Evolutionary conservation across 169 alveolate species (phyloP).

Genomic region (Cyclospora cayetanensis): DNA sequence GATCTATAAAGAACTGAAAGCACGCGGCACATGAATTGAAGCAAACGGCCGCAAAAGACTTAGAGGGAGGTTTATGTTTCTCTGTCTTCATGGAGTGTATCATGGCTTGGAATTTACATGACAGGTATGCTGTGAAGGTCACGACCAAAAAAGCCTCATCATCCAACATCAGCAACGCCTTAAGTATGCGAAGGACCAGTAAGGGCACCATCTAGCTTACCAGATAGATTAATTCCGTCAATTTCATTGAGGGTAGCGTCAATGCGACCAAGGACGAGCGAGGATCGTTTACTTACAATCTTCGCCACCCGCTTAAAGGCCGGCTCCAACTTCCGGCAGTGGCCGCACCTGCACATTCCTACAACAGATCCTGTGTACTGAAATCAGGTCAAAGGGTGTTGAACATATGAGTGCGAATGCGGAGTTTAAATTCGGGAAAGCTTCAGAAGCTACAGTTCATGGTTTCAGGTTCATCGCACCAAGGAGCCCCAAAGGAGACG

Average conservation of each 20-base stretch:
- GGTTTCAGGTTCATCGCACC: slow-evolving; percentile 5
- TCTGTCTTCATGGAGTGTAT: no score
- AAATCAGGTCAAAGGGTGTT: neutral
- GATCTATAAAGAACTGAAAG: no score
- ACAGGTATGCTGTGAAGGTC: no score
- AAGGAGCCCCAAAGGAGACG: slow-evolving; percentile 65
- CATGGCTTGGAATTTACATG: no score
- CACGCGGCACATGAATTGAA: no score
- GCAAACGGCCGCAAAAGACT: no score
- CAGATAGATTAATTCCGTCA: slow-evolving; percentile 35
- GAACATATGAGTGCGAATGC: neutral
- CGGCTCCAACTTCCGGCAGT: slow-evolving; percentile 68
- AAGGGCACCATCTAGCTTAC: no score
- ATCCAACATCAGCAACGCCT: no score
- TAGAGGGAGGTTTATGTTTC: no score
- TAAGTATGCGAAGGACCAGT: no score
- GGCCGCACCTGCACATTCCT: slow-evolving; percentile 55
- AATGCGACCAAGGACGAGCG: slow-evolving; percentile 33
- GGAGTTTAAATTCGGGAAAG: neutral
- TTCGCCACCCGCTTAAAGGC: slow-evolving; percentile 38
- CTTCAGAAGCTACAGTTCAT: neutral
- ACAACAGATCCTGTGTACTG: neutral
- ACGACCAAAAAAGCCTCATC: no score
- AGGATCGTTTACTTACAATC: neutral
- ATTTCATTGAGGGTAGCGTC: slow-evolving; percentile 67